A percentile compares a stretch with the other conserved stretches of the same genome.
Evolutionary conservation across 2,329 filamentous ascomycete species (phyloP).

Genomic region (Verticillium albo-atrum): DNA sequence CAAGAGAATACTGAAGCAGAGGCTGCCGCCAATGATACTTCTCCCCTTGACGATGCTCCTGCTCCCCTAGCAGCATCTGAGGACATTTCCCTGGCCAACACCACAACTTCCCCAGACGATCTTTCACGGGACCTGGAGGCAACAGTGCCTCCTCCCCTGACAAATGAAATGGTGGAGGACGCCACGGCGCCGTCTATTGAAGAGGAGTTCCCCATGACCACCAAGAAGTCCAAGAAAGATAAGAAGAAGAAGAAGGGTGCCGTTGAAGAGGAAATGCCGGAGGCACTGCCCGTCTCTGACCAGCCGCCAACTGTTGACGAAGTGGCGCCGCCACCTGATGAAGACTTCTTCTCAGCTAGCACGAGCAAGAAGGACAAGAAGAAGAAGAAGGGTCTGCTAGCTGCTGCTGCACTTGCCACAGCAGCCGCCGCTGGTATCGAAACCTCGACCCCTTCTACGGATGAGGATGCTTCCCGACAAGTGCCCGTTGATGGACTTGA

Average conservation of each 20-base stretch:
- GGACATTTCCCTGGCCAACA: neutral
- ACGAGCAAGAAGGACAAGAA: slow-evolving; percentile 9
- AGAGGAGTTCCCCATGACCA: slow-evolving; percentile 13
- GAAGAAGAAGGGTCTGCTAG: slow-evolving; percentile 6
- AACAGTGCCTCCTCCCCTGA: neutral
- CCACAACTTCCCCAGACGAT: neutral
- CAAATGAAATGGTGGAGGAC: slow-evolving; percentile 11
- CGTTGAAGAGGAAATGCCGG: neutral
- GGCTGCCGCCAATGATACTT: neutral
- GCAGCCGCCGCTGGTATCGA: neutral
- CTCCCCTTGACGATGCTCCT: neutral
- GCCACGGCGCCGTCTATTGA: slow-evolving; percentile 6
- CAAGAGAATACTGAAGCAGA: neutral
- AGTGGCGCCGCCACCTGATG: neutral
- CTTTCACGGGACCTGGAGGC: neutral
- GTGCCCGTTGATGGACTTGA: neutral
- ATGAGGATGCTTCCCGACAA: neutral
- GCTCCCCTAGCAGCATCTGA: neutral
- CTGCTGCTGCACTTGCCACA: slow-evolving; percentile 1
- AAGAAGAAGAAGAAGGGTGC: slow-evolving; percentile 22
- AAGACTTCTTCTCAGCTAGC: neutral
- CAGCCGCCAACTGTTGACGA: neutral
- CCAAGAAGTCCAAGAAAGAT: slow-evolving; percentile 26
- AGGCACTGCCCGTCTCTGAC: neutral
- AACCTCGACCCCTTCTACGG: neutral